Evolutionary conservation across 768 basidiomycete genomes (phyloP), one percentile per base, ranked within the genome.

Genomic region (Tubosaeta brunneosetosa): DNA sequence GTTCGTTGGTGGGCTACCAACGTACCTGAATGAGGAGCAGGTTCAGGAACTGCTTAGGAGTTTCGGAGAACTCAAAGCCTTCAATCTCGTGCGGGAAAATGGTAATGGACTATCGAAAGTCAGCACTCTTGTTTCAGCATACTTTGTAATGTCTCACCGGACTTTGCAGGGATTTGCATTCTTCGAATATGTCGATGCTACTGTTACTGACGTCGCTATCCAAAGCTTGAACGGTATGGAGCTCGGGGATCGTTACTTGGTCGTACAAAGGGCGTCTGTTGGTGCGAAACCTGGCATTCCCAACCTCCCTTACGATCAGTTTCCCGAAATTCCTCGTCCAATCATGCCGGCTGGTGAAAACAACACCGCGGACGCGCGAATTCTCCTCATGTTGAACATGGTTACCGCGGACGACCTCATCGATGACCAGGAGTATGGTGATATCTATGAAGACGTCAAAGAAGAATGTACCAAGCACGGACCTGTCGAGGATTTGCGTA

Each of bases 331-430:
- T 40, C 91, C 91, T 43, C 81, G 86, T 38, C 91, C 91, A 12
- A 91, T 92, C 66, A 84, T 93, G 82, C 91, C 91, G 51, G 88
- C 88, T 8, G 86, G 86, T 49, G 88, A 89, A 63, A 74, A 73
- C 47, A 75, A 77, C 50, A 74, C 71, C 34, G 60, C 71, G 11
- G 81, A 86, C 49, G 81, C 91, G 26, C 84, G 91, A 34, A 94
- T 97, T 64, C 80, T 99, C 61, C 86, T 98, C 67, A 89, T 99
- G 87, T 74, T 99, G 63, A 99, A 98, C 79, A 99, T 99, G 97
- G 93, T 99, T 58, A 90, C 89, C 0, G 68, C 90, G 1, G 97
- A 99, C 42, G 97, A 99, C 64, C 80, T 99, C 44, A 69, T 79
- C 16, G 85, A 92, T 61, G 95, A 98, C 66, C 75, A 85, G 54